These are phyloP conservation scores for Tolypocladium endophyticum DNA, from an alignment of 2,329 filamentous ascomycete species.

Conservation along the genomic window DNA sequence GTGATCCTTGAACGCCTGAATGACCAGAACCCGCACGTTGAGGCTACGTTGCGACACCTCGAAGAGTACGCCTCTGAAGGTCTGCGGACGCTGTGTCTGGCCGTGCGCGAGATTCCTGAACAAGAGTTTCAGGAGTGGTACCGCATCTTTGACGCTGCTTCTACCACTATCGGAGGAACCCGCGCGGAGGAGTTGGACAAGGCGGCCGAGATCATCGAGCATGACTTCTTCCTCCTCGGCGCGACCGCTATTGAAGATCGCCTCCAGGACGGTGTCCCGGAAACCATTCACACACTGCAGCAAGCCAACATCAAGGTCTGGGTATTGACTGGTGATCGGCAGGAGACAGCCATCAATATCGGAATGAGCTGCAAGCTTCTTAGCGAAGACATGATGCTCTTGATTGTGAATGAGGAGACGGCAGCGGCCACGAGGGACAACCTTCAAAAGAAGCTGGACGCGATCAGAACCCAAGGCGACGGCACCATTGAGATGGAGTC, in stretches of 20 bases:
- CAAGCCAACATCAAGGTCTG: constrained; percentile 97
- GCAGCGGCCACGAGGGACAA: constrained; percentile 75
- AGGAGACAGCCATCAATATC: constrained; percentile 99
- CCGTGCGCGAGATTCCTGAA: constrained; percentile 87
- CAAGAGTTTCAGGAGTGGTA: constrained; percentile 83
- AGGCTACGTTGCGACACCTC: constrained; percentile 85
- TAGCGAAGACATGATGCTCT: constrained; percentile 94
- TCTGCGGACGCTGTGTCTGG: constrained; percentile 84
- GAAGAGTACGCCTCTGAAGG: constrained; percentile 98
- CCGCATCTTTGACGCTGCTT: constrained; percentile 74
- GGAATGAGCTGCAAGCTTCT: constrained; percentile 99
- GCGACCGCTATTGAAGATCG: constrained; percentile 97
- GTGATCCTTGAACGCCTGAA: constrained; percentile 89
- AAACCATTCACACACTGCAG: constrained; percentile 95
- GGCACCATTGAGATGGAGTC: constrained; percentile 72
- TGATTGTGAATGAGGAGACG: constrained; percentile 90
- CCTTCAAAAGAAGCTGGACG: constrained; percentile 84
- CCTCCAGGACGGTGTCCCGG: constrained; percentile 91
- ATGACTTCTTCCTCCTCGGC: constrained; percentile 80
- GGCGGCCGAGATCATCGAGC: constrained; percentile 90
- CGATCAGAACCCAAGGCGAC: constrained; percentile 73
- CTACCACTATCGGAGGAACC: constrained; percentile 84
- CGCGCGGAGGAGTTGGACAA: constrained; percentile 94
- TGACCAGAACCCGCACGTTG: constrained; percentile 74
- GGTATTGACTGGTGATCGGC: constrained; percentile 94